Percentiles rank a stretch among this genome's conserved stretches.
phyloP scores from a whole-genome alignment of 2,329 filamentous ascomycete genomes.

The Uncinocarpus reesii region DNA sequence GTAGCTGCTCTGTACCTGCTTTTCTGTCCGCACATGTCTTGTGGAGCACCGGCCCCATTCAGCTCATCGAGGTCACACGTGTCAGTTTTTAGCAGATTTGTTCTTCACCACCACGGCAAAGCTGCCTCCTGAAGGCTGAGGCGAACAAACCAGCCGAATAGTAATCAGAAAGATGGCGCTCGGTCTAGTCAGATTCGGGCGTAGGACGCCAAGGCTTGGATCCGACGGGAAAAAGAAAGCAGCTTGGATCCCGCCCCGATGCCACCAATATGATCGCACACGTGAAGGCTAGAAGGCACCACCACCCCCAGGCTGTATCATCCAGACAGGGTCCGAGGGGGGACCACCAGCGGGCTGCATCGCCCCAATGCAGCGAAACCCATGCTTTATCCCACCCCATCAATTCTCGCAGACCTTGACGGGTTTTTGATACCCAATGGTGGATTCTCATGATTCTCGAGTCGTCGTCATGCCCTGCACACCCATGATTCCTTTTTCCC shows the following conservation, averaged over 20 bases:
- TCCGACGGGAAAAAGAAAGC: not conserved
- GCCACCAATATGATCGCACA: not conserved
- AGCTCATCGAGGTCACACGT: constrained; percentile 6
- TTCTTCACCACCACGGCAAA: constrained; percentile 1
- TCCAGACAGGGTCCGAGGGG: not conserved
- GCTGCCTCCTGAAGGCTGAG: not conserved
- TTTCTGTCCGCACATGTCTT: constrained; percentile 8
- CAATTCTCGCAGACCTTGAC: too few species aligned
- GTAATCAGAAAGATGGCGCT: too few species aligned
- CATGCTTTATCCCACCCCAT: not conserved
- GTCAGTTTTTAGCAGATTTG: constrained; percentile 8
- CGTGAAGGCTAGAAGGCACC: not conserved
- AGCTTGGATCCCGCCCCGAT: not conserved
- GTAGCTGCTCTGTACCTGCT: constrained; percentile 5
- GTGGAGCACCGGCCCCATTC: constrained; percentile 10
- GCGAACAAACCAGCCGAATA: not conserved
- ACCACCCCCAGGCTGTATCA: not conserved
- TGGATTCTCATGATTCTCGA: not conserved
- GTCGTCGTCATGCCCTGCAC: constrained; percentile 4
- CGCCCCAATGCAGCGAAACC: constrained; percentile 1
- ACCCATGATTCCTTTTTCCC: not conserved
- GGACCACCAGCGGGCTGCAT: not conserved
- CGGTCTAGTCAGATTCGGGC: constrained; percentile 4
- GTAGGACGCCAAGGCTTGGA: constrained; percentile 5
- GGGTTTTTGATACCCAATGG: not conserved